phyloP scores from a whole-genome alignment of 257 asterid species.

The Cynanchum wilfordii region DNA sequence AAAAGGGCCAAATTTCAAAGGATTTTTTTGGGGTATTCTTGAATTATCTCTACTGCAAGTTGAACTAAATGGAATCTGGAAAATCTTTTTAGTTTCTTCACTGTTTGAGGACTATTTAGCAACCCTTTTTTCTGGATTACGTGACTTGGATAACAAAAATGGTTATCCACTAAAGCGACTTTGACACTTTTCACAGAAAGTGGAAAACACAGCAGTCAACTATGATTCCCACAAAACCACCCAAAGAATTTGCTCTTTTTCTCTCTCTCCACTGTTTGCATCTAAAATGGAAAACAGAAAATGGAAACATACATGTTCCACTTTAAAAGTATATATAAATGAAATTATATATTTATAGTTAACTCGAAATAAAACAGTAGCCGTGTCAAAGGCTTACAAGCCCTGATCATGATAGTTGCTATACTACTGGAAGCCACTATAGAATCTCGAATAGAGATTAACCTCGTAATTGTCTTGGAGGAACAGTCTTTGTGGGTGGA shows the following conservation, averaged over 20 bases:
- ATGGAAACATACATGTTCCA: no score
- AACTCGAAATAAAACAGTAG: no score
- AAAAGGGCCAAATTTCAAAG: neutral
- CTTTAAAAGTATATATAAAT: no score
- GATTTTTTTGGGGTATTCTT: neutral
- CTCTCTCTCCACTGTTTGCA: no score
- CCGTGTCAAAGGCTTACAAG: no score
- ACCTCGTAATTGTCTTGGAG: no score
- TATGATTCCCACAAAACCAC: neutral
- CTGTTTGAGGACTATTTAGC: neutral
- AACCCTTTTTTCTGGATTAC: neutral
- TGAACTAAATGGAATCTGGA: neutral
- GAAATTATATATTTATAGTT: no score
- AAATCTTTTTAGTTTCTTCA: neutral
- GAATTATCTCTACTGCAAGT: neutral
- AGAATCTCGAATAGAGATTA: no score
- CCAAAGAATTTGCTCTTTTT: neutral
- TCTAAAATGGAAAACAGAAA: no score
- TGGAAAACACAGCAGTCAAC: neutral
- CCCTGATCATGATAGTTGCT: no score
- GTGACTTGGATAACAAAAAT: neutral
- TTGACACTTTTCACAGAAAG: neutral
- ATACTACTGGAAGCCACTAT: no score
- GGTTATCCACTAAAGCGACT: neutral
- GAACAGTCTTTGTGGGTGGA: conserved; percentile 32